These are phyloP conservation scores for Nakazawaea ernobii DNA, from an alignment of 805 yeast species.

Conservation along the genomic window DNA sequence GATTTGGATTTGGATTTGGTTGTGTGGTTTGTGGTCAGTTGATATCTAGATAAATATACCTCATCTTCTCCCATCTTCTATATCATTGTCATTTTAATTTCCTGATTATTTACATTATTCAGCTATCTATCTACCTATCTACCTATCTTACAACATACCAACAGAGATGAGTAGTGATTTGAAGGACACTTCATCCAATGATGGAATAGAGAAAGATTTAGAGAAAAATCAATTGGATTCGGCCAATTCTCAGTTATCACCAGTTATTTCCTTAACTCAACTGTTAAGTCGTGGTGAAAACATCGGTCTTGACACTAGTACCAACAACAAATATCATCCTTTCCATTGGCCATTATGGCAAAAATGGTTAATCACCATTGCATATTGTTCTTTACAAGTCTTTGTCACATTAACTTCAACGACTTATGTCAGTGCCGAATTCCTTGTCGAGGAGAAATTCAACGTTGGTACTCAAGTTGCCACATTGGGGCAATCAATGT, in stretches of 20 bases:
- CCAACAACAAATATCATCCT: constrained; percentile 27
- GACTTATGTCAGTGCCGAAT: constrained; percentile 26
- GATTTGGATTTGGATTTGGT: too few relatives aligned
- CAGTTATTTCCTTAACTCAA: constrained; percentile 7
- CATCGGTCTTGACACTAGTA: constrained; percentile 11
- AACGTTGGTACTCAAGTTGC: constrained; percentile 25
- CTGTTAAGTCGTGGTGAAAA: constrained; percentile 10
- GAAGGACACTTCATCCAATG: too few relatives aligned
- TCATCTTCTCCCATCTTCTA: background rate
- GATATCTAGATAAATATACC: background rate
- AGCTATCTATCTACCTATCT: too few relatives aligned
- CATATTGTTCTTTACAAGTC: constrained; percentile 24
- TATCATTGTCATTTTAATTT: too few relatives aligned
- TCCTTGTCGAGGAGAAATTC: constrained; percentile 20
- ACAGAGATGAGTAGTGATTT: background rate
- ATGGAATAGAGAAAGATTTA: background rate
- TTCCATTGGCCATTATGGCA: constrained; percentile 22
- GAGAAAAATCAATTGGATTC: background rate
- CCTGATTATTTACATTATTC: too few relatives aligned
- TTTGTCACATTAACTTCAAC: constrained; percentile 28
- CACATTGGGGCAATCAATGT: constrained; percentile 29
- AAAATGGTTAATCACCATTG: constrained; percentile 20
- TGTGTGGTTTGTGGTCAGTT: too few relatives aligned
- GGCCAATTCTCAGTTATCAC: background rate
- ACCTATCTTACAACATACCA: too few relatives aligned